These are phyloP conservation scores for Lasiodiplodia hormozganensis DNA, from an alignment of 2,329 filamentous ascomycete genomes.

Conservation along the genomic window DNA sequence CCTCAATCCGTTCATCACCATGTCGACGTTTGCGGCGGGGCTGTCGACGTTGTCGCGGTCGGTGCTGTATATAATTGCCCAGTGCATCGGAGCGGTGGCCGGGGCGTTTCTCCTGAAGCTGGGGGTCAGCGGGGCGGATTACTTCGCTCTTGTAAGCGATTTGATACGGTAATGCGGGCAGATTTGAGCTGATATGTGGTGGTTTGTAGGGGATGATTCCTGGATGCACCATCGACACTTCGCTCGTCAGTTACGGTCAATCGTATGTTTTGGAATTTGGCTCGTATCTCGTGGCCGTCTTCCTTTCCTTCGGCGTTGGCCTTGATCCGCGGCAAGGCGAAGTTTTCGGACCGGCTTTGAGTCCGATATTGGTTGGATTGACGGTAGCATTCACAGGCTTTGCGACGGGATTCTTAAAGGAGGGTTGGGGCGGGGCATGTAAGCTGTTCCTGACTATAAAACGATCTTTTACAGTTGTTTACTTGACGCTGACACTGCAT, in stretches of 20 bases:
- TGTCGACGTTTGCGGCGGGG: constrained; percentile 59
- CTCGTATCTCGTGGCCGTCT: constrained; percentile 54
- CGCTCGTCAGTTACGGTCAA: constrained; percentile 46
- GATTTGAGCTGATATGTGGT: not conserved
- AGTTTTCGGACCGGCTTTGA: constrained; percentile 58
- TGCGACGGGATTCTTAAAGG: not conserved
- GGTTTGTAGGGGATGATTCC: constrained; percentile 23
- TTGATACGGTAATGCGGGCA: too few relatives aligned
- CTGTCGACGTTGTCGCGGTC: constrained; percentile 58
- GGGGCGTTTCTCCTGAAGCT: constrained; percentile 53
- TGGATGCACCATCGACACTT: constrained; percentile 41
- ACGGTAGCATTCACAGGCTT: constrained; percentile 23
- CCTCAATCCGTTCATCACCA: constrained; percentile 61
- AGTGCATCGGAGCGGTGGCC: constrained; percentile 54
- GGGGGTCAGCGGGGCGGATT: constrained; percentile 33
- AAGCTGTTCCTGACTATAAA: not conserved
- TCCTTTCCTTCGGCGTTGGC: constrained; percentile 60
- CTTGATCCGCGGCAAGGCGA: constrained; percentile 60
- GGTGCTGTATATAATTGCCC: constrained; percentile 56
- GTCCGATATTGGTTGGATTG: constrained; percentile 52
- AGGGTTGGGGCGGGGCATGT: not conserved
- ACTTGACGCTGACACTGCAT: not conserved
- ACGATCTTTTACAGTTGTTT: not conserved
- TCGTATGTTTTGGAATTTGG: constrained; percentile 55
- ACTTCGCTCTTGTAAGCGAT: not conserved